These are phyloP conservation scores for Periconia sp. DNA, from an alignment of 2,329 filamentous ascomycete species.

Conservation along the genomic window DNA sequence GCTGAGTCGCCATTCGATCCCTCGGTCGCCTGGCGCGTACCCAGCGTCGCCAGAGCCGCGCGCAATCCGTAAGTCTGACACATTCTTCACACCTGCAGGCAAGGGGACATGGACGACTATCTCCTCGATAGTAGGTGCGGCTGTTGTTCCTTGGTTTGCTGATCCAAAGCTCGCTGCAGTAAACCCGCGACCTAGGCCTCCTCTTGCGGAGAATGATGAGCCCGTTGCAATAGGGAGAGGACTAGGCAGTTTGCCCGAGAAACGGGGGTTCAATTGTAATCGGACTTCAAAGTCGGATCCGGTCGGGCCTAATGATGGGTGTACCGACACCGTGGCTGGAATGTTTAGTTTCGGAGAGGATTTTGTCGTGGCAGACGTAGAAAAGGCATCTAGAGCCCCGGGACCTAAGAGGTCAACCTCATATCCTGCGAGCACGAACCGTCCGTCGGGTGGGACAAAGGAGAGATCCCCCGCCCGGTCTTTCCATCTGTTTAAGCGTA, in stretches of 20 bases:
- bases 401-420: conserved; percentile 88
- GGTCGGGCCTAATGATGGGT: conserved; percentile 74
- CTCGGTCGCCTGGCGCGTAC: conserved; percentile 74
- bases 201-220: conserved; percentile 18
- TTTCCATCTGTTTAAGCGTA: conserved; percentile 87
- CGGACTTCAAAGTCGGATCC: conserved; percentile 91
- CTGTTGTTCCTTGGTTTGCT: conserved; percentile 36
- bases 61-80: conserved; percentile 80
- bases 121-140: conserved; percentile 67
- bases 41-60: conserved; percentile 75
- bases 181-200: conserved; percentile 21
- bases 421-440: conserved; percentile 92
- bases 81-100: conserved; percentile 77
- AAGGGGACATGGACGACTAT: conserved; percentile 80
- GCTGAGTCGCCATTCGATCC: conserved; percentile 83
- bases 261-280: conserved; percentile 68
- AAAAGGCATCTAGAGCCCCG: conserved; percentile 52
- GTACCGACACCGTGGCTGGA: conserved; percentile 81
- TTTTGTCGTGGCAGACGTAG: conserved; percentile 27
- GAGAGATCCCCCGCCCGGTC: conserved; percentile 90
- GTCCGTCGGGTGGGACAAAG: conserved; percentile 92
- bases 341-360: conserved; percentile 69
- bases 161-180: conserved; percentile 39
- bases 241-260: conserved; percentile 44
- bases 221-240: conserved; percentile 45